Conservation (phyloP, 345 rosid genomes). For the Erysimum cheiranthoides region DNA sequence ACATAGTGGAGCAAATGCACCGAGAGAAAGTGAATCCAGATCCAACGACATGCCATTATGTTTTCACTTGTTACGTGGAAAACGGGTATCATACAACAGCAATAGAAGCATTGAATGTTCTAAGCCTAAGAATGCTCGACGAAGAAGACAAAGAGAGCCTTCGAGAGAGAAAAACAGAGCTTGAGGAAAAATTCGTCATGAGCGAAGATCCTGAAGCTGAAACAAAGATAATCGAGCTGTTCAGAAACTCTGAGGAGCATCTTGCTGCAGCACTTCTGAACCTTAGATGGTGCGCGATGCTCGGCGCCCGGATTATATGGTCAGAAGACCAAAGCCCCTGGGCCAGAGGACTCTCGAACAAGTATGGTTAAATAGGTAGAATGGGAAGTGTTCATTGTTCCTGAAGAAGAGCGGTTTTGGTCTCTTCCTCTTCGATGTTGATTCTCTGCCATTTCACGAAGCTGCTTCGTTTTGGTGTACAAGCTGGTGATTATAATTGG, state of each 20-base stretch:
- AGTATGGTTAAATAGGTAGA: conserved; percentile 44
- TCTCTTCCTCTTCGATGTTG: conserved; percentile 8
- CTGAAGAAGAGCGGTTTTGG: conserved; percentile 12
- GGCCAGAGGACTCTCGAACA: conserved; percentile 55
- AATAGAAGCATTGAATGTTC: conserved; percentile 75
- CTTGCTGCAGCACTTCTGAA: conserved; percentile 61
- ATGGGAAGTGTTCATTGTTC: conserved; percentile 15
- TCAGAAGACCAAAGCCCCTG: conserved; percentile 66
- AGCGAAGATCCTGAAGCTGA: conserved; percentile 69
- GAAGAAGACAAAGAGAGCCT: conserved; percentile 46
- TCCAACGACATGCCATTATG: conserved; percentile 66
- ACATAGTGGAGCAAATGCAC: conserved; percentile 64
- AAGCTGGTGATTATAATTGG: neutral
- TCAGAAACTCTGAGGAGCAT: conserved; percentile 50
- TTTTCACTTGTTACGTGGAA: conserved; percentile 57
- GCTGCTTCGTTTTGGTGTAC: neutral
- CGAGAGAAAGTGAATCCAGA: conserved; percentile 67
- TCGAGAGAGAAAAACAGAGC: conserved; percentile 52
- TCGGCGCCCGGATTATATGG: conserved; percentile 62
- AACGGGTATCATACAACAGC: conserved; percentile 55
- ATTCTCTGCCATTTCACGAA: conserved; percentile 4
- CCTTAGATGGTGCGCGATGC: conserved; percentile 80
- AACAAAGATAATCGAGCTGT: conserved; percentile 52
- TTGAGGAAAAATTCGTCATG: conserved; percentile 61
- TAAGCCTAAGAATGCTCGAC: conserved; percentile 70